Conservation (phyloP, 1,284 basidiomycete species). For the Kwoniella shivajii region DNA sequence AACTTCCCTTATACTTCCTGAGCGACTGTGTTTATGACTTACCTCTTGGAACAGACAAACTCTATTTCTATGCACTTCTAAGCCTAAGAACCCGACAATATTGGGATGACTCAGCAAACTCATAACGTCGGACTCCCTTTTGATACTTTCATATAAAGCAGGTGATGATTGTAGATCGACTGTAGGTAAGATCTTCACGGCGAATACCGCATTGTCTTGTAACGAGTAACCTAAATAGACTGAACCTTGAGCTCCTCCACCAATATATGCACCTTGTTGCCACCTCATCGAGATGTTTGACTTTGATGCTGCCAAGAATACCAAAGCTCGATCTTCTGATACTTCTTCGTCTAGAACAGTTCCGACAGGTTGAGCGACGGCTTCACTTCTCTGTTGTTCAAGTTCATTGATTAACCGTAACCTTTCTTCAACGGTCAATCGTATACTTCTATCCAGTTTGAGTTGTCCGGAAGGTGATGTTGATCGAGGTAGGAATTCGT, state of each 20-base stretch:
- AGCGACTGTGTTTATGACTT: no score
- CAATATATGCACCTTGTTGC: constrained; percentile 98
- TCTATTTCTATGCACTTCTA: constrained; percentile 65
- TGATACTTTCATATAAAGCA: constrained; percentile 87
- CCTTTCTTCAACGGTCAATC: constrained; percentile 72
- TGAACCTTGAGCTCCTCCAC: constrained; percentile 93
- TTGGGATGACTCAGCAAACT: constrained; percentile 98
- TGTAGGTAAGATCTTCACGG: constrained; percentile 98
- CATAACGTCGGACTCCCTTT: constrained; percentile 97
- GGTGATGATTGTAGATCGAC: constrained; percentile 85
- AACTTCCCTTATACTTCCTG: background rate
- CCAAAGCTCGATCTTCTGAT: constrained; percentile 83
- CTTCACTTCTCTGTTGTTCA: constrained; percentile 65
- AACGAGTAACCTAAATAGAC: constrained; percentile 99
- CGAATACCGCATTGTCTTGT: constrained; percentile 96
- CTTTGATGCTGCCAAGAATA: constrained; percentile 87
- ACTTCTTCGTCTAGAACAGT: constrained; percentile 90
- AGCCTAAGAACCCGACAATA: constrained; percentile 98
- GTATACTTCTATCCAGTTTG: constrained; percentile 63
- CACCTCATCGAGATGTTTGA: constrained; percentile 96
- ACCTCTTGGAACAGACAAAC: constrained; percentile 24
- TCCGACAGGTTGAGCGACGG: constrained; percentile 68
- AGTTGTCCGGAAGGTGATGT: constrained; percentile 36
- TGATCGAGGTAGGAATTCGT: constrained; percentile 52
- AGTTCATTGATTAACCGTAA: constrained; percentile 64